phyloP scores from a whole-genome alignment of 1,284 basidiomycete genomes.

The Cutaneotrichosporon sp. region DNA sequence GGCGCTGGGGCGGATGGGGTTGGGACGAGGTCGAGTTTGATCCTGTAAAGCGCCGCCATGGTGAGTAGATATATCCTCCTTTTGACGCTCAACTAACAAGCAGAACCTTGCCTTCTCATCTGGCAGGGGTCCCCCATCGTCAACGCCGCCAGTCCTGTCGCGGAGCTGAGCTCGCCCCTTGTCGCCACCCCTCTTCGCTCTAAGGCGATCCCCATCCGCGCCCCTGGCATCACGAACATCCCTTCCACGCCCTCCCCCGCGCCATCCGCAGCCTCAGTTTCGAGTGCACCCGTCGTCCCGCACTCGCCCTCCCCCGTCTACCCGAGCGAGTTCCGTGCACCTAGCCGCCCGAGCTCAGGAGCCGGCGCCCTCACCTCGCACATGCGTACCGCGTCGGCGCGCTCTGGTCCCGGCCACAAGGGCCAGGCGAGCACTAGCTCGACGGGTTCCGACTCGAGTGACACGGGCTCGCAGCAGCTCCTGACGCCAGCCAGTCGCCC shows the following conservation, averaged over 20 bases:
- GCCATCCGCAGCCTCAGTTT: slow-evolving; percentile 6
- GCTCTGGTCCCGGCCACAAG: slow-evolving; percentile 19
- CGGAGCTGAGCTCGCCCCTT: slow-evolving; percentile 15
- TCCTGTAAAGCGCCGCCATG: slow-evolving; percentile 35
- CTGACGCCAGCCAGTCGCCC: slow-evolving; percentile 46
- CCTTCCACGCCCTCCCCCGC: slow-evolving; percentile 41
- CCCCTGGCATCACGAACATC: slow-evolving; percentile 46
- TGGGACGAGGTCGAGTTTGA: slow-evolving; percentile 52
- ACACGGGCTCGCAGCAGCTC: slow-evolving; percentile 35
- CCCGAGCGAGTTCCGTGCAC: slow-evolving; percentile 7
- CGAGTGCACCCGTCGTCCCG: slow-evolving; percentile 4
- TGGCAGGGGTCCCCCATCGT: slow-evolving; percentile 41
- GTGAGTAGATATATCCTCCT: slow-evolving; percentile 31
- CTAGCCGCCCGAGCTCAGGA: neutral
- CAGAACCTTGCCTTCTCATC: slow-evolving; percentile 42
- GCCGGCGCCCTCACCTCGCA: neutral
- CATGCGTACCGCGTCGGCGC: slow-evolving; percentile 15
- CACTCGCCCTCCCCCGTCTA: slow-evolving; percentile 27
- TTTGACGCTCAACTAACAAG: neutral
- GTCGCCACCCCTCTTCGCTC: slow-evolving; percentile 39
- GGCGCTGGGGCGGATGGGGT: slow-evolving; percentile 51
- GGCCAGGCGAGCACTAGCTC: slow-evolving; percentile 34
- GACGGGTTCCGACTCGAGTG: slow-evolving; percentile 37
- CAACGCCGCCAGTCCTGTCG: slow-evolving; percentile 6
- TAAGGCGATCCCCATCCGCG: slow-evolving; percentile 49